A percentile compares a stretch with the other conserved stretches of the same genome.
Evolutionary conservation across 1,284 basidiomycete species (phyloP).

Genomic region (Cerioporus squamosus): DNA sequence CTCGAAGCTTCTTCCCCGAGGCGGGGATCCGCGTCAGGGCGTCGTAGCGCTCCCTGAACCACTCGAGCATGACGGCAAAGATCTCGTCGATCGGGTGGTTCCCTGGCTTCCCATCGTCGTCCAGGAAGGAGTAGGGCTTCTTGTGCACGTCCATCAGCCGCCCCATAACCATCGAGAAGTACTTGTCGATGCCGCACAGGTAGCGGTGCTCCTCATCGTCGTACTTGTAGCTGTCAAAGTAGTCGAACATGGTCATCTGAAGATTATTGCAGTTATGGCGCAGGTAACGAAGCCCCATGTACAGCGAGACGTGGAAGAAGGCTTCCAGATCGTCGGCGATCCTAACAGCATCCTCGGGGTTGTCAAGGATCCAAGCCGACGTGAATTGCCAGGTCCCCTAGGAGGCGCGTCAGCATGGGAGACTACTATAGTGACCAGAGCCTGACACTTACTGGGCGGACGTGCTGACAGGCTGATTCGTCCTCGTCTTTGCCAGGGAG

Average conservation of each 20-base stretch:
- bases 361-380: background rate
- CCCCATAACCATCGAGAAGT: background rate
- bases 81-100: background rate
- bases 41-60: background rate
- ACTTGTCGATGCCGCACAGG: background rate
- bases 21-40: background rate
- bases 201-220: background rate
- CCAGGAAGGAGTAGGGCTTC: too few species aligned
- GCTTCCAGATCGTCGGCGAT: slow-evolving; percentile 16
- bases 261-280: background rate
- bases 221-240: slow-evolving; percentile 6
- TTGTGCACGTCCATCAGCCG: too few species aligned
- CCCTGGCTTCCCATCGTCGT: too few species aligned
- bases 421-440: background rate
- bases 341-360: background rate
- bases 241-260: slow-evolving; percentile 6
- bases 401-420: background rate
- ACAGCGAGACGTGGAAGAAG: slow-evolving; percentile 16
- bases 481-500: background rate
- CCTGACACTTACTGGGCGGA: background rate
- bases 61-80: background rate
- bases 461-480: slow-evolving; percentile 6
- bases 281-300: slow-evolving; percentile 12
- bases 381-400: slow-evolving; percentile 20
- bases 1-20: too few species aligned